Conservation (phyloP, 2,329 filamentous ascomycete species). For the Hyphodiscus sp. region DNA sequence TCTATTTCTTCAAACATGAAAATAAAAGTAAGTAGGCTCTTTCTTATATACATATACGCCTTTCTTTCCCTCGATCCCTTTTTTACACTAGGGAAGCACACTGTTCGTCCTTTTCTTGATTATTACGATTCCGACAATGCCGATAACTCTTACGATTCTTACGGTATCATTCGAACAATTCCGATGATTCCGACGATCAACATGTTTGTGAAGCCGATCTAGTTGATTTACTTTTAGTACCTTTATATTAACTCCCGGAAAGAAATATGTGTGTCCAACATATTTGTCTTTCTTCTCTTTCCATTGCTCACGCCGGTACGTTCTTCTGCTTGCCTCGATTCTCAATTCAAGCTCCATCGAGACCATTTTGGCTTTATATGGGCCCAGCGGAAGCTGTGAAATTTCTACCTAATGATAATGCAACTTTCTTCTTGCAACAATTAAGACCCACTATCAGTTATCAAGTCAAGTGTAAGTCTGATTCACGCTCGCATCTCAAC, state of each 20-base stretch:
- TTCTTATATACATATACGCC: too few relatives aligned
- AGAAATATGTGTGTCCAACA: constrained; percentile 38
- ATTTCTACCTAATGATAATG: neutral
- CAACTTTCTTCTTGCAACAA: neutral
- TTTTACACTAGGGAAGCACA: too few relatives aligned
- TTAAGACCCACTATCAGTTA: neutral
- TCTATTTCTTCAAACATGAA: too few relatives aligned
- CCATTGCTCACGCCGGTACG: constrained; percentile 3
- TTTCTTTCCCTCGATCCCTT: too few relatives aligned
- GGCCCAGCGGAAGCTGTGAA: constrained; percentile 1
- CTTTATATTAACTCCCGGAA: constrained; percentile 36
- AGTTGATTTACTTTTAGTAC: constrained; percentile 32
- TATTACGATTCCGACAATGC: too few relatives aligned
- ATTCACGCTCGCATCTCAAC: neutral
- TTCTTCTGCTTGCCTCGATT: constrained; percentile 5
- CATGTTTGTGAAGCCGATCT: constrained; percentile 1
- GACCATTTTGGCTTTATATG: constrained; percentile 6
- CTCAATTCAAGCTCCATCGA: neutral
- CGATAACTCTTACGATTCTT: too few relatives aligned
- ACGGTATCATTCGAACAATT: too few relatives aligned
- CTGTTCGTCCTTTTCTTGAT: too few relatives aligned
- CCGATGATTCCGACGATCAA: neutral
- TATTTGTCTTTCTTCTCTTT: constrained; percentile 29
- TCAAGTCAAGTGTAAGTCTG: neutral
- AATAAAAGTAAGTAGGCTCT: too few relatives aligned